Evolutionary conservation across 352 stramenopile species (phyloP).

Genomic region (Blastocystis sp.): DNA sequence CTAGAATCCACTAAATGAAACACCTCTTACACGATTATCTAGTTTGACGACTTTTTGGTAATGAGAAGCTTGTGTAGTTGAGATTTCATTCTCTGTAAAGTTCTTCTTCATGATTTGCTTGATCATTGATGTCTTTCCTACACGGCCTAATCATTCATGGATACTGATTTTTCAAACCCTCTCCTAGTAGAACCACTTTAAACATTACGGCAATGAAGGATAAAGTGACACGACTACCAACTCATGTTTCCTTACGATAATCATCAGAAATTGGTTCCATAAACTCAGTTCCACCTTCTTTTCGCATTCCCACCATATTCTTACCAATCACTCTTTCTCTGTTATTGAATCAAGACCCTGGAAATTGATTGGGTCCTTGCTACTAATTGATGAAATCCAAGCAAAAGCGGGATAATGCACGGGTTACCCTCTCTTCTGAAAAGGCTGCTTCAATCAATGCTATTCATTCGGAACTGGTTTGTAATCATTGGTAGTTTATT

Average conservation of each 20-base stretch:
- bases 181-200: slow-evolving; percentile 50
- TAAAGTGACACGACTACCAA: neutral
- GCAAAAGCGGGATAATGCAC: too few species aligned
- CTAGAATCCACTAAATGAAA: neutral
- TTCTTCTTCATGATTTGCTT: slow-evolving; percentile 49
- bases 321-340: neutral
- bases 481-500: slow-evolving; percentile 1
- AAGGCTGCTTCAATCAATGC: neutral
- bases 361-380: neutral
- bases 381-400: too few species aligned
- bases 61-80: slow-evolving; percentile 42
- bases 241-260: neutral
- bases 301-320: too few species aligned
- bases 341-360: neutral
- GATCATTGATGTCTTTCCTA: slow-evolving; percentile 54
- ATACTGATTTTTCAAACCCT: neutral
- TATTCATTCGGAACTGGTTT: neutral
- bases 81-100: slow-evolving; percentile 21
- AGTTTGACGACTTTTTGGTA: slow-evolving; percentile 41
- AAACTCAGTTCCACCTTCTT: too few species aligned
- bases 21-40: neutral
- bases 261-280: too few species aligned
- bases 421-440: neutral
- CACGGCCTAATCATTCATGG: neutral
- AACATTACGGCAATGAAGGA: neutral